phyloP scores from a whole-genome alignment of 768 basidiomycete species.

The Hygrophorus russula region DNA sequence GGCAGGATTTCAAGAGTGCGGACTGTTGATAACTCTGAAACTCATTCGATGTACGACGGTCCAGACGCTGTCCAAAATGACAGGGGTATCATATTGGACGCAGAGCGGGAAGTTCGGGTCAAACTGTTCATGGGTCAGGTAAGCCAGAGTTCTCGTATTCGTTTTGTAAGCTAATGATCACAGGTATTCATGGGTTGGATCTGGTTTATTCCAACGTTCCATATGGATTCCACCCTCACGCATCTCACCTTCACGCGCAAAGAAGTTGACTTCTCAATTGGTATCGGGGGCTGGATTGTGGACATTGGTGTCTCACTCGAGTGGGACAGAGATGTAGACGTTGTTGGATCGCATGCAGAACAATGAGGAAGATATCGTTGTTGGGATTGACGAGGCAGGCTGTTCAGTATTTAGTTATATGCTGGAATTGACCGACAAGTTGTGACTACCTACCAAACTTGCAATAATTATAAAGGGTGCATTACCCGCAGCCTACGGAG shows the following conservation, averaged over 20 bases:
- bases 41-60: constrained; percentile 31
- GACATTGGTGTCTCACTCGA: constrained; percentile 57
- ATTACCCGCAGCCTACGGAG: neutral
- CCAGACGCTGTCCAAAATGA: constrained; percentile 16
- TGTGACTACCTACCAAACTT: no score
- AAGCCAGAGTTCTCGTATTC: constrained; percentile 7
- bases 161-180: constrained; percentile 1
- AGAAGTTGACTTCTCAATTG: constrained; percentile 72
- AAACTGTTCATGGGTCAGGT: constrained; percentile 71
- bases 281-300: constrained; percentile 54
- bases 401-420: no score
- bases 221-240: constrained; percentile 33
- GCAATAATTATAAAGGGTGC: no score
- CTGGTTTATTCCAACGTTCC: constrained; percentile 81
- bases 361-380: no score
- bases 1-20: constrained; percentile 9
- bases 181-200: constrained; percentile 76
- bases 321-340: no score
- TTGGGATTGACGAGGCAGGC: no score
- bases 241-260: constrained; percentile 40
- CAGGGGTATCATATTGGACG: constrained; percentile 49
- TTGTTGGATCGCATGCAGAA: no score
- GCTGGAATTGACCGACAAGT: no score
- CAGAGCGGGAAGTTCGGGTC: constrained; percentile 53
- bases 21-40: constrained; percentile 26